Evolutionary conservation across 2,329 filamentous ascomycete genomes (phyloP).

Genomic region (Arthrobotrys musiformis): DNA sequence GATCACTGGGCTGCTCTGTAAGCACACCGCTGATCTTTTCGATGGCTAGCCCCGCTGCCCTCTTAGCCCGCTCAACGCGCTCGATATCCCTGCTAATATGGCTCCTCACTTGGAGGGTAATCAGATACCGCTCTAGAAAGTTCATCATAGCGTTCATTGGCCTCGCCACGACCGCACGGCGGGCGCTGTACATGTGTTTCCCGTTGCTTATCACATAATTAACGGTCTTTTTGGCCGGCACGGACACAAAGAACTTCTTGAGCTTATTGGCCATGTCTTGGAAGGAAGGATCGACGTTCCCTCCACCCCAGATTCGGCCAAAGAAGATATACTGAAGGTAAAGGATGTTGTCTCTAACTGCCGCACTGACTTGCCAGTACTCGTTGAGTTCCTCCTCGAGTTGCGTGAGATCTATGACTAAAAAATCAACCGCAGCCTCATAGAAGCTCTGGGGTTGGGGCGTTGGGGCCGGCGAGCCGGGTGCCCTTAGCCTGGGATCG

Average conservation of each 20-base stretch:
- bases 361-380: no score
- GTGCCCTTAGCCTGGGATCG: no score
- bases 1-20: background rate
- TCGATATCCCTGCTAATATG: background rate
- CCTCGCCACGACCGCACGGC: background rate
- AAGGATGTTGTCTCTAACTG: no score
- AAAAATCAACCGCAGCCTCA: no score
- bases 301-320: no score
- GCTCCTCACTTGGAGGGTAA: background rate
- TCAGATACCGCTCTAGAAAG: background rate
- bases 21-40: background rate
- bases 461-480: no score
- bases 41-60: background rate
- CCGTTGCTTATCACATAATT: background rate
- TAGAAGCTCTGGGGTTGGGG: no score
- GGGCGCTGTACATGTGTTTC: background rate
- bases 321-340: no score
- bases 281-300: background rate
- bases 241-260: background rate
- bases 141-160: background rate
- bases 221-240: background rate
- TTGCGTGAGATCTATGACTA: no score
- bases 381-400: no score
- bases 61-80: background rate
- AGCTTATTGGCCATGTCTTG: background rate